phyloP scores from a whole-genome alignment of 495 filamentous ascomycete species.

The Halenospora varia region DNA sequence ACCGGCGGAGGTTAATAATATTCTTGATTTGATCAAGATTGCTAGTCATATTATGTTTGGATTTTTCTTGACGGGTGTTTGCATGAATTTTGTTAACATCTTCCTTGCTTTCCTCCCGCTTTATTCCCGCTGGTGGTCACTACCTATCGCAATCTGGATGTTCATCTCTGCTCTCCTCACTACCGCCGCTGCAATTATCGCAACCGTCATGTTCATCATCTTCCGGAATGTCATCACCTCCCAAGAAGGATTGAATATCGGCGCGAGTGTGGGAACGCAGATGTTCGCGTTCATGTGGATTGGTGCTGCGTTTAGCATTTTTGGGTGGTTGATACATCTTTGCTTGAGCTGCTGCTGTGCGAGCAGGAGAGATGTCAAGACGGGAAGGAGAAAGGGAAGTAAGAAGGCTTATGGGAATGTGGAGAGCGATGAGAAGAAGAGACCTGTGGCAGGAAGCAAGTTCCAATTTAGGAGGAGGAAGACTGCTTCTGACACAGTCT shows the following conservation, averaged over 20 bases:
- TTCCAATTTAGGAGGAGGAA: slow-evolving; percentile 13
- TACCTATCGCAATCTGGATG: slow-evolving; percentile 32
- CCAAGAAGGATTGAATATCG: slow-evolving; percentile 67
- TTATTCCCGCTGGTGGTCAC: slow-evolving; percentile 49
- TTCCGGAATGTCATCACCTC: slow-evolving; percentile 68
- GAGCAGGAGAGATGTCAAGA: slow-evolving; percentile 53
- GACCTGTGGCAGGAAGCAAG: background rate
- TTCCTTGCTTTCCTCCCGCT: slow-evolving; percentile 50
- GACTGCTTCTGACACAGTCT: slow-evolving; percentile 7
- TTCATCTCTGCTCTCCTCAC: slow-evolving; percentile 60
- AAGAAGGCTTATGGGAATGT: slow-evolving; percentile 30
- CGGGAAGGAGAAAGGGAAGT: slow-evolving; percentile 42
- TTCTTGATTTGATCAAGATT: slow-evolving; percentile 68
- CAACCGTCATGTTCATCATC: slow-evolving; percentile 75
- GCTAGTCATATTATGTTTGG: slow-evolving; percentile 91
- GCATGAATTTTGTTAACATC: slow-evolving; percentile 65
- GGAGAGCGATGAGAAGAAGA: slow-evolving; percentile 15
- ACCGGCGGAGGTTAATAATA: slow-evolving; percentile 63
- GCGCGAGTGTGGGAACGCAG: slow-evolving; percentile 58
- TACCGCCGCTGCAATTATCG: slow-evolving; percentile 67
- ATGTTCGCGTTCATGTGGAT: slow-evolving; percentile 95
- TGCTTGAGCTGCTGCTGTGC: slow-evolving; percentile 72
- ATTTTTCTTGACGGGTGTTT: slow-evolving; percentile 68
- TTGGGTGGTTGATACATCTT: slow-evolving; percentile 68
- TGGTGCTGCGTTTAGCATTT: slow-evolving; percentile 57